phyloP scores from a whole-genome alignment of 257 asterid genomes.

The Oldenlandia corymbosa region DNA sequence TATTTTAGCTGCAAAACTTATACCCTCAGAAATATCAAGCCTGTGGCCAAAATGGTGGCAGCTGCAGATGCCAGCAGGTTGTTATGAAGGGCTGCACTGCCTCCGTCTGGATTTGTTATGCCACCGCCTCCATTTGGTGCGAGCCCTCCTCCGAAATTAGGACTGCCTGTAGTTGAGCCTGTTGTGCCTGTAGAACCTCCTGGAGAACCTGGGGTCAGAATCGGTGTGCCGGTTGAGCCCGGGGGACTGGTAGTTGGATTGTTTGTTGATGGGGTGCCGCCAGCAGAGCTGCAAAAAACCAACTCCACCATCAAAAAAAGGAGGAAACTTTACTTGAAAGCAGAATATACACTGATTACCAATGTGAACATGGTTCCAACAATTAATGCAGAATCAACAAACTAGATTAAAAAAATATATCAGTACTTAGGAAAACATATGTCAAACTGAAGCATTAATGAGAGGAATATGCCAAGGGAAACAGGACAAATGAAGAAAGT shows the following conservation, averaged over 20 bases:
- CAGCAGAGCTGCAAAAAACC: slow-evolving; percentile 20
- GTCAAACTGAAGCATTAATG: slow-evolving; percentile 4
- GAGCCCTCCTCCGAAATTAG: slow-evolving; percentile 34
- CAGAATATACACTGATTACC: not conserved
- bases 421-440: not conserved
- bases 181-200: no score
- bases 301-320: not conserved
- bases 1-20: no score
- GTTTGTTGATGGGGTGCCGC: not conserved
- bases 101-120: slow-evolving; percentile 18
- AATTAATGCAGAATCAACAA: not conserved
- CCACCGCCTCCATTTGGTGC: slow-evolving; percentile 47
- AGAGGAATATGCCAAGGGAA: slow-evolving; percentile 13
- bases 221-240: no score
- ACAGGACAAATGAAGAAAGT: slow-evolving; percentile 20
- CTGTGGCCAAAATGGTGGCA: slow-evolving; percentile 18
- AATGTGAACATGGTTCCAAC: not conserved
- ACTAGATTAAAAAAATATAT: not conserved
- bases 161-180: no score
- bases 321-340: no score
- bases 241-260: not conserved
- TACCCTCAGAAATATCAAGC: slow-evolving; percentile 18
- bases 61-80: slow-evolving; percentile 17
- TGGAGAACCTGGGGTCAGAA: no score
- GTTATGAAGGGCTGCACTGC: slow-evolving; percentile 6